Percentiles rank a stretch among this genome's conserved stretches.
These are phyloP conservation scores for Hordeum marinum DNA, from an alignment of 176 grass and related monocot genomes.

Conservation along the genomic window DNA sequence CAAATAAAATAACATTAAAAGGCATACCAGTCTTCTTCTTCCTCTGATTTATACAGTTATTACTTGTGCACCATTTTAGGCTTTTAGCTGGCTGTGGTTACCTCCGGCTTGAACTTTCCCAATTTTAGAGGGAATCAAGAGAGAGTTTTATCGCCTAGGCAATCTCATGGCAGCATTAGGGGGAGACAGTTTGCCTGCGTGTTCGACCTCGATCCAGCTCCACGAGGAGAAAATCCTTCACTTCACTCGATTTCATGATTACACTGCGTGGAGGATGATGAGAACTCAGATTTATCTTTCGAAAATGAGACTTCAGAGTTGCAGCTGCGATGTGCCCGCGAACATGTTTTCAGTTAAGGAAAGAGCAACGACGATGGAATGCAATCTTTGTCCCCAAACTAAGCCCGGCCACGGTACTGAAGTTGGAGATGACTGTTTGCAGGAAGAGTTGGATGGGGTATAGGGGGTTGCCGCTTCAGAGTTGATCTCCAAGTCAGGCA, in stretches of 20 bases:
- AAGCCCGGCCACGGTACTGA: conserved; percentile 2
- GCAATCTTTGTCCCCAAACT: not conserved
- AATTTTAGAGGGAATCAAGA: not conserved
- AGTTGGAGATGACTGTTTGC: not conserved
- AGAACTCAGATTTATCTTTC: no score
- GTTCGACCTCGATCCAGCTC: no score
- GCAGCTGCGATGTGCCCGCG: not conserved
- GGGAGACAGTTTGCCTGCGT: no score
- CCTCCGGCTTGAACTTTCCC: not conserved
- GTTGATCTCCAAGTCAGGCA: not conserved
- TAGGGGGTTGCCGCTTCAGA: not conserved
- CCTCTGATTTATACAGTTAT: not conserved
- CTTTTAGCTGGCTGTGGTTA: not conserved
- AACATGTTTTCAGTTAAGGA: not conserved
- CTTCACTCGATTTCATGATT: no score
- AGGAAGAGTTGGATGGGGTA: not conserved
- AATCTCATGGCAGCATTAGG: not conserved
- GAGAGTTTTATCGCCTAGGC: not conserved
- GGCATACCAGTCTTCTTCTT: no score
- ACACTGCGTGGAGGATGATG: no score
- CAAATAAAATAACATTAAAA: no score
- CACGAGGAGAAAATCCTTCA: no score
- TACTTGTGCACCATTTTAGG: not conserved
- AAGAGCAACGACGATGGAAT: not conserved
- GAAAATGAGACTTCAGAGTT: not conserved